These are phyloP conservation scores for Pleurotus platypus DNA, from an alignment of 768 basidiomycete genomes.

Conservation along the genomic window DNA sequence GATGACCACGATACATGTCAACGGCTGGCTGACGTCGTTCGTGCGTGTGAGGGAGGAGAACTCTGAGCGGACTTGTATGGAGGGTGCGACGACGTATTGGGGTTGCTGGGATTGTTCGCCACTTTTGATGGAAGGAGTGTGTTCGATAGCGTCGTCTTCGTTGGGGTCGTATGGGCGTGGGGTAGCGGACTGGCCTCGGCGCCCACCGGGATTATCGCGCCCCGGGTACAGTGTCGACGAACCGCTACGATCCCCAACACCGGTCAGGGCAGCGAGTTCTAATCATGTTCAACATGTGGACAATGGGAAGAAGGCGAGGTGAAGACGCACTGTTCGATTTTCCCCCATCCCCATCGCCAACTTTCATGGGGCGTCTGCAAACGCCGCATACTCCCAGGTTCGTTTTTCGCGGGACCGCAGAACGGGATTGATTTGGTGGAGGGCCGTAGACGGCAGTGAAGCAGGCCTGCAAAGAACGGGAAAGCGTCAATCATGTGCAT, in stretches of 20 bases:
- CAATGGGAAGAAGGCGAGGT: conserved; percentile 10
- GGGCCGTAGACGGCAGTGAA: conserved; percentile 97
- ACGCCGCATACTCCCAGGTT: conserved; percentile 96
- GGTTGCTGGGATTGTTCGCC: conserved; percentile 39
- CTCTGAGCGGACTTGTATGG: conserved; percentile 92
- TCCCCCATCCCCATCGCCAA: conserved; percentile 81
- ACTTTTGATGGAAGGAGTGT: conserved; percentile 46
- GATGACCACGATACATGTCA: conserved; percentile 80
- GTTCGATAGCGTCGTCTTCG: conserved; percentile 85
- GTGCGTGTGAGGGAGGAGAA: conserved; percentile 78
- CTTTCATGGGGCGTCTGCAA: conserved; percentile 94
- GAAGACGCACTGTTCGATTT: conserved; percentile 80
- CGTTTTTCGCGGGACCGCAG: conserved; percentile 60
- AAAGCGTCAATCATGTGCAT: conserved; percentile 2
- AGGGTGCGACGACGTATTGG: conserved; percentile 83
- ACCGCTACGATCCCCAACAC: conserved; percentile 67
- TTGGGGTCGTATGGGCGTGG: conserved; percentile 59
- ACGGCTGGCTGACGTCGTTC: conserved; percentile 67
- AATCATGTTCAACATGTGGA: conserved; percentile 10
- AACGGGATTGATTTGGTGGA: conserved; percentile 55
- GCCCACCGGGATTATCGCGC: conserved; percentile 53
- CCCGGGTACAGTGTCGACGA: conserved; percentile 60
- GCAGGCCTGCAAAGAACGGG: conserved; percentile 64
- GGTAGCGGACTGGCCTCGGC: conserved; percentile 22
- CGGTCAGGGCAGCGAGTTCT: conserved; percentile 95